Evolutionary conservation across 2,329 filamentous ascomycete species (phyloP).

Genomic region (Akanthomyces dipterigenus): DNA sequence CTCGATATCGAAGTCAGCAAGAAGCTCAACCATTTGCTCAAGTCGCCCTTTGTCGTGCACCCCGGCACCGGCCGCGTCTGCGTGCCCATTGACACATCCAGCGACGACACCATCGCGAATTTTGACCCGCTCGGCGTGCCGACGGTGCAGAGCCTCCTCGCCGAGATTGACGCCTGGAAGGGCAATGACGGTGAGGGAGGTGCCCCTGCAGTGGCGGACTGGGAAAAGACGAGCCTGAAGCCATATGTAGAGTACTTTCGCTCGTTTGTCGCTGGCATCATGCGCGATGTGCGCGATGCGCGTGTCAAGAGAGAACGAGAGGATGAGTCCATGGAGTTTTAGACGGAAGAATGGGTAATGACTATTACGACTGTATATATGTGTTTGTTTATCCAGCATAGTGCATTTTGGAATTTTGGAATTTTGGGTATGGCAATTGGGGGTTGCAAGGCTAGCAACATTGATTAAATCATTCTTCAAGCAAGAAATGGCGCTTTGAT

Average conservation of each 20-base stretch:
- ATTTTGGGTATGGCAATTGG: background rate
- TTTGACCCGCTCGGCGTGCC: constrained; percentile 89
- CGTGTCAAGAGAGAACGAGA: constrained; percentile 51
- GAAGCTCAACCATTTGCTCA: constrained; percentile 96
- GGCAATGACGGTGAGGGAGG: constrained; percentile 36
- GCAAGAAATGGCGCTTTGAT: background rate
- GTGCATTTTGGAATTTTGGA: background rate
- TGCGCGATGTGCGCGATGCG: constrained; percentile 65
- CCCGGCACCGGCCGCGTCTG: constrained; percentile 91
- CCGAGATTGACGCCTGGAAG: constrained; percentile 81
- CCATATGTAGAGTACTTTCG: constrained; percentile 89
- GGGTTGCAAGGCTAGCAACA: background rate
- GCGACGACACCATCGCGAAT: constrained; percentile 52
- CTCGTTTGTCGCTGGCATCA: constrained; percentile 67
- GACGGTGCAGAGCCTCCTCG: constrained; percentile 73
- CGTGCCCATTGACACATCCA: constrained; percentile 77
- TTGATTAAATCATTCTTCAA: background rate
- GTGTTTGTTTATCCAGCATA: constrained; percentile 1
- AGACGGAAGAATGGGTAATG: background rate
- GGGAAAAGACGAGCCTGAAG: constrained; percentile 94
- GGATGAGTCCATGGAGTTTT: constrained; percentile 49
- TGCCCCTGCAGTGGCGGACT: constrained; percentile 58
- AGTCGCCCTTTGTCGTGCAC: constrained; percentile 93
- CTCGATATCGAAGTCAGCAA: constrained; percentile 97
- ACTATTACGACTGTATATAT: constrained; percentile 14